phyloP scores from a whole-genome alignment of 2,329 filamentous ascomycete genomes.

The Neurospora crassa region DNA sequence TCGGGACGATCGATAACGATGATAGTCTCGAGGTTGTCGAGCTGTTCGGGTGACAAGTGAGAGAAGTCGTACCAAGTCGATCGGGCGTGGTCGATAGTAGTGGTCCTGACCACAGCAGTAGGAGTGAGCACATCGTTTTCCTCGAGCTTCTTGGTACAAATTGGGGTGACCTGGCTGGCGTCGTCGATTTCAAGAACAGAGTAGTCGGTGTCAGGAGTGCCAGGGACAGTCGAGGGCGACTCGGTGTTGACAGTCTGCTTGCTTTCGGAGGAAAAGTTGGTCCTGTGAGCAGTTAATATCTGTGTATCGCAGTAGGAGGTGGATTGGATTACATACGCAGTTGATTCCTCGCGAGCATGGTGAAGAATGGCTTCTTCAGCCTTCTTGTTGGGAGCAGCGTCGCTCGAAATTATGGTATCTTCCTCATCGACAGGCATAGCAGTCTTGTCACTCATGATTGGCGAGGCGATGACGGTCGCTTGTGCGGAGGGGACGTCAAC shows the following conservation, averaged over 20 bases:
- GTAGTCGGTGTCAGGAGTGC: not conserved
- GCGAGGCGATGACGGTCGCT: not conserved
- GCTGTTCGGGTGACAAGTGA: no score
- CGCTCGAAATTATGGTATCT: not conserved
- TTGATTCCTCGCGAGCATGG: not conserved
- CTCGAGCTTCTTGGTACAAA: no score
- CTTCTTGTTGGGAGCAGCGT: not conserved
- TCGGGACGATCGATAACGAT: no score
- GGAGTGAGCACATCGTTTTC: no score
- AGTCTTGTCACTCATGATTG: not conserved
- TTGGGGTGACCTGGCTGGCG: not conserved
- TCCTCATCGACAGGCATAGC: not conserved
- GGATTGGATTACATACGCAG: not conserved
- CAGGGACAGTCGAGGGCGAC: not conserved
- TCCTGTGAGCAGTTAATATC: not conserved
- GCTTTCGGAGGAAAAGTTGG: not conserved
- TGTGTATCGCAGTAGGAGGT: not conserved
- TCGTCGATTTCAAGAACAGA: accelerated
- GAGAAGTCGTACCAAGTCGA: no score
- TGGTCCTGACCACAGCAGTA: no score
- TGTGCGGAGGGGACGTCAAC: not conserved
- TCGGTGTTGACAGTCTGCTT: not conserved
- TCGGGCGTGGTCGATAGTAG: no score
- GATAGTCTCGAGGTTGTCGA: no score
- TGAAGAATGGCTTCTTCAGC: not conserved